These are phyloP conservation scores for Stemphylium beticola DNA, from an alignment of 2,329 filamentous ascomycete genomes.

Conservation along the genomic window DNA sequence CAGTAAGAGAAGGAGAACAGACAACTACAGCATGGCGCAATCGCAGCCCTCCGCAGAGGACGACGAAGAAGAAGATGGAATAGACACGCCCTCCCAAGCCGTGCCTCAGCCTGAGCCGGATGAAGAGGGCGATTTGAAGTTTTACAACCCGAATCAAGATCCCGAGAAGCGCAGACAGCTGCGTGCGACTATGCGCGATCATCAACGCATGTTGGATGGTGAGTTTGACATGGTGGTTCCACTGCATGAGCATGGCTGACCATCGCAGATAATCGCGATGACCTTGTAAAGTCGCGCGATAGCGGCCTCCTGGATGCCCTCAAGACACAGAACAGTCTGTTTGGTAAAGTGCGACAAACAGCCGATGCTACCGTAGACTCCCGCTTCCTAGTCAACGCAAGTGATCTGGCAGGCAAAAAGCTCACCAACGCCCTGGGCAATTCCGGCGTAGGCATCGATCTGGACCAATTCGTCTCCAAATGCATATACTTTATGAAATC, in stretches of 20 bases:
- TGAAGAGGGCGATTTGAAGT: conserved; percentile 34
- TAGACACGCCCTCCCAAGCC: conserved; percentile 9
- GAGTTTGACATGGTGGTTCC: background rate
- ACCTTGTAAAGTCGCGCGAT: conserved; percentile 67
- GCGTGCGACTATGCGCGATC: conserved; percentile 71
- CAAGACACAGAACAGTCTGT: conserved; percentile 68
- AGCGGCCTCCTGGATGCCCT: conserved; percentile 73
- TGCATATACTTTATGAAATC: conserved; percentile 84
- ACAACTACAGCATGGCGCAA: conserved; percentile 34
- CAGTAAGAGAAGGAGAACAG: conserved; percentile 55
- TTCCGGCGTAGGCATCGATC: conserved; percentile 75
- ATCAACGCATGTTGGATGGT: conserved; percentile 67
- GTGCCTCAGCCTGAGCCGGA: conserved; percentile 9
- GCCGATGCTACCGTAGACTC: conserved; percentile 90
- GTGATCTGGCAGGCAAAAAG: conserved; percentile 81
- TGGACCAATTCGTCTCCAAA: conserved; percentile 91
- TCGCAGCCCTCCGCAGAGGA: conserved; percentile 16
- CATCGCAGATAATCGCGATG: conserved; percentile 71
- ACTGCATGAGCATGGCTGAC: conserved; percentile 11
- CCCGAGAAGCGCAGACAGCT: conserved; percentile 73
- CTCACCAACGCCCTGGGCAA: conserved; percentile 77
- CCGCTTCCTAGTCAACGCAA: conserved; percentile 78
- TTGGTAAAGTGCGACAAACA: conserved; percentile 79
- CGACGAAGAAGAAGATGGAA: conserved; percentile 18
- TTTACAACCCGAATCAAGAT: conserved; percentile 84